Conservation (phyloP, 139 green algal genomes). For the Asterochloris sp. region DNA sequence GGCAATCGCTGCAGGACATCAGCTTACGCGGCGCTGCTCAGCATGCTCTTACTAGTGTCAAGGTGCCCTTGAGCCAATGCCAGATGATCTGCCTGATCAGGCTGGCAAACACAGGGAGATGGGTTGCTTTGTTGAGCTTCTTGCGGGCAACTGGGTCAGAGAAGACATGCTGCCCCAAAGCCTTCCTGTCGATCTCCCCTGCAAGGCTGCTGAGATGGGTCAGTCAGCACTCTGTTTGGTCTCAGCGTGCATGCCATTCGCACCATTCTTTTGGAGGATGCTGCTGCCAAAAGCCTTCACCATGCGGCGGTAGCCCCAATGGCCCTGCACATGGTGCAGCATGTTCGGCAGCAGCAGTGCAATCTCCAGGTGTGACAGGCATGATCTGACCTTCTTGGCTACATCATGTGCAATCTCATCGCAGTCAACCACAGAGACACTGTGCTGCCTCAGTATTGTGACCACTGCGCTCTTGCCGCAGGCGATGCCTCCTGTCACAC, state of each 20-base stretch:
- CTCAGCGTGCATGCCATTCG: not conserved
- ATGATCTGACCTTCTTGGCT: slow-evolving; percentile 39
- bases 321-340: slow-evolving; percentile 28
- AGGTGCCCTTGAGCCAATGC: slow-evolving; percentile 38
- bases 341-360: not conserved
- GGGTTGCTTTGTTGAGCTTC: slow-evolving; percentile 68
- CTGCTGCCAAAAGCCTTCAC: slow-evolving; percentile 48
- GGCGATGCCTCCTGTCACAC: slow-evolving; percentile 83
- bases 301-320: slow-evolving; percentile 61
- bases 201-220: not conserved
- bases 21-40: not conserved
- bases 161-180: slow-evolving; percentile 66
- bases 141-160: slow-evolving; percentile 32
- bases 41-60: not conserved
- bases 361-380: not conserved
- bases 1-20: not conserved
- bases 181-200: slow-evolving; percentile 66
- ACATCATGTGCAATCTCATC: slow-evolving; percentile 64
- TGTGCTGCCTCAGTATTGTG: slow-evolving; percentile 21
- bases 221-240: not conserved
- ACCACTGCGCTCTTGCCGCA: slow-evolving; percentile 73
- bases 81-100: slow-evolving; percentile 42
- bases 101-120: slow-evolving; percentile 55
- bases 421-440: slow-evolving; percentile 66
- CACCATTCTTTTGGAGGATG: slow-evolving; percentile 43